Base-by-base conservation (phyloP, 495 filamentous ascomycete species). In the Collariella sp. region DNA sequence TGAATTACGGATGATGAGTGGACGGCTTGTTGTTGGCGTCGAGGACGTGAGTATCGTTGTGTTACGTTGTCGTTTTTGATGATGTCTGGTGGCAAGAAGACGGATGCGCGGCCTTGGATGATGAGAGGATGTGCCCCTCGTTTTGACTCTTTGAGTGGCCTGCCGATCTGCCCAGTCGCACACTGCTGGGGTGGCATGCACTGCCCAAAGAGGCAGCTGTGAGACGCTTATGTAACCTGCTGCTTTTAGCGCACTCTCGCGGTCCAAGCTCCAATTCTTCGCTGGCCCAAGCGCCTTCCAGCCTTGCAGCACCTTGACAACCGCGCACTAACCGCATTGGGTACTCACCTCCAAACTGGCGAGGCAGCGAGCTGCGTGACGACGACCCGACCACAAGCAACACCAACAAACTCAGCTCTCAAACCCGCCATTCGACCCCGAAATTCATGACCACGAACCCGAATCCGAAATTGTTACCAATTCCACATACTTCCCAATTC, bases 361-460 rank as follows among this genome's bases (percentile, higher is more conserved):
- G 62, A 69, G 67, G 65, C 62, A 69, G 61, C 67, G 55, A 61
- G 59, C 52, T 59, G 56, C 56, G 58, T 66, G 64, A 69, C 65
- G 65, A 68, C 63, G 58, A 58, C 58, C 9, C 35, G 34, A 54
- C 29, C 26, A 16, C 26, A 49, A 45, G 34, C 50, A 50, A 41
- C 33, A 36, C 34, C 20, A 51, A 26, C 39, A 50, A 43, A 47
- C 15, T 20, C 18, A 29, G 18, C 26, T 9, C 46, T 39, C 54
- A 20, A 49, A 58, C 26, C 55, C 46, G 23, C 54, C 40, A 34
- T 56, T 24, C 42, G 26, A 7, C 42, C 51, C 43, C 52, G 57
- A 57, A 52, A 50, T 48, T 40, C 50, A 50, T 40, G 40, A 55
- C 44, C 42, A 43, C 34, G 11, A 22, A 18, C 7, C 40, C 15